Evolutionary conservation across 257 asterid genomes (phyloP), one percentile per base, ranked within the genome.

Genomic region (Nicotiana paniculata): DNA sequence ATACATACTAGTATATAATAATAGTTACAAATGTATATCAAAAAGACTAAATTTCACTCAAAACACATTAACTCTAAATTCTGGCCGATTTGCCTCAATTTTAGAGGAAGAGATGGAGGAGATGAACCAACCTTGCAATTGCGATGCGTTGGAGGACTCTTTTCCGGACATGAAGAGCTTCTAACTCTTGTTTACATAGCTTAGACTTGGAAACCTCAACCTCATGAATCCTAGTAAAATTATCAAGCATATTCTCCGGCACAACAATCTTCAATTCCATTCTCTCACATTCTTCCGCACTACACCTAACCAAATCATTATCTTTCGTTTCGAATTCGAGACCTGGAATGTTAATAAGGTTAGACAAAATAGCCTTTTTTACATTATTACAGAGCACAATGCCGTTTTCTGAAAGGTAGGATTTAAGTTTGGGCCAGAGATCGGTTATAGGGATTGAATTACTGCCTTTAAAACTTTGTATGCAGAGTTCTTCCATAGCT

Each of bases 401-500:
- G 68, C 94, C 91, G 32, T 78, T 65, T 70, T 88, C 72, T 64
- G 87, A 83, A 81, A 92, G 90, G 30, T 88, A 26, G 3, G 92
- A 63, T 55, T 84, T 80, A 82, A 95, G 89, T 82, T 85, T 89
- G 53, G 90, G 88, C 98, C 98, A 95, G 18, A 95, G 91, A 61
- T 84, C 37, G 76, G 75, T 88, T 77, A 95, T 88, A 82, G 81
- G 88, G 67, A 95, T 85, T 4, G 98, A 97, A 6, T 58, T 59
- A 67, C 84, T 84, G 35, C 93, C 94, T 58, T 58, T 58, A 26
- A 26, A 58, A 58, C 64, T 4, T 17, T 82, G 90, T 62, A 93
- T 89, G 85, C 99, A 93, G 74, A 93, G 89, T 83, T 93, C 95
- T 68, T 92, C 97, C 1, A 95, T 51, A 5, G 99, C 97, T 46